These are phyloP conservation scores for Myxozyma sirexii DNA, from an alignment of 805 yeast species.

Conservation along the genomic window DNA sequence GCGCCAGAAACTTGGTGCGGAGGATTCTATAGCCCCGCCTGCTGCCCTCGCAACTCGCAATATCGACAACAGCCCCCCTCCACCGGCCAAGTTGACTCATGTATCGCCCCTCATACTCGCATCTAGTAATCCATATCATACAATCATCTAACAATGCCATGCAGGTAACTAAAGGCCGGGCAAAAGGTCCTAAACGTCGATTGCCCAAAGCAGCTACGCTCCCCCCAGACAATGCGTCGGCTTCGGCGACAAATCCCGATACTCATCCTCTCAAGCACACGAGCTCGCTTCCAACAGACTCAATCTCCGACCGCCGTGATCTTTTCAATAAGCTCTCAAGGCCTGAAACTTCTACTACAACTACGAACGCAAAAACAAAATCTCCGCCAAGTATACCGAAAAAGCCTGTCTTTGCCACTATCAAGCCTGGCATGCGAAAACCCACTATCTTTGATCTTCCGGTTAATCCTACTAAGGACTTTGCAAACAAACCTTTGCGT, in stretches of 20 bases:
- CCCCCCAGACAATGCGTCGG: neutral
- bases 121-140: neutral
- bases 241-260: neutral
- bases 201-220: constrained; percentile 2
- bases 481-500: too few relatives aligned
- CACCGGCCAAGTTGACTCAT: neutral
- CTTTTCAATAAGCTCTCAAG: too few relatives aligned
- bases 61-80: neutral
- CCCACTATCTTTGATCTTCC: neutral
- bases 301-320: neutral
- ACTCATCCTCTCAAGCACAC: neutral
- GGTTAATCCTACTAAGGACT: neutral
- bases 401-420: neutral
- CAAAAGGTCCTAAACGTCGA: constrained; percentile 10
- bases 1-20: constrained; percentile 2
- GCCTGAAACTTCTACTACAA: neutral
- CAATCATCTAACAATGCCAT: neutral
- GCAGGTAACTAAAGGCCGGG: constrained; percentile 16
- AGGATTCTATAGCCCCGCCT: too few relatives aligned
- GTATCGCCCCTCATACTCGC: neutral
- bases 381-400: neutral
- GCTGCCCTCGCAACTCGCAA: too few relatives aligned
- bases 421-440: neutral
- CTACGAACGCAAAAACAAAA: neutral
- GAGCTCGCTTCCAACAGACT: neutral